These are phyloP conservation scores for Antrodiella citrinella DNA, from an alignment of 768 basidiomycete species.

Conservation along the genomic window DNA sequence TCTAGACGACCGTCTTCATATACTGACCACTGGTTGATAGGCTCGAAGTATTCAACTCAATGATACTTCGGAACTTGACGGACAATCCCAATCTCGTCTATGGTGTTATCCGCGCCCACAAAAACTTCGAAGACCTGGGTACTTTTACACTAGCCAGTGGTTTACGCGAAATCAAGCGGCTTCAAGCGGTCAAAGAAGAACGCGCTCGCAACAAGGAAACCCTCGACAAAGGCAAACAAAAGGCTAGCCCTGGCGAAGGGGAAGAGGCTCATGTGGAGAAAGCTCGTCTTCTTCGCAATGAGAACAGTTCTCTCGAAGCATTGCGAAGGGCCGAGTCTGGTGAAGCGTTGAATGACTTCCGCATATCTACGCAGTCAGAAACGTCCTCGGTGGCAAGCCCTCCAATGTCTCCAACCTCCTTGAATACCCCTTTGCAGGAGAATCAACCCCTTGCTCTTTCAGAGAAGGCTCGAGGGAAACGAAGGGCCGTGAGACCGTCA, in stretches of 20 bases:
- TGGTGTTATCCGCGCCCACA: constrained; percentile 75
- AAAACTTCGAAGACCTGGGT: constrained; percentile 81
- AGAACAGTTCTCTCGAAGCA: constrained; percentile 25
- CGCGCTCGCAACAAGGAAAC: constrained; percentile 29
- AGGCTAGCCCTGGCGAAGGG: constrained; percentile 26
- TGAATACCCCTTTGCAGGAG: constrained; percentile 9
- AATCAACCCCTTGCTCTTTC: constrained; percentile 34
- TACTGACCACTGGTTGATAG: constrained; percentile 28
- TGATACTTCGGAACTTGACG: constrained; percentile 68
- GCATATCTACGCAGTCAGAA: no score
- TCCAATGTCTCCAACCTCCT: constrained; percentile 33
- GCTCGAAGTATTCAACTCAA: constrained; percentile 86
- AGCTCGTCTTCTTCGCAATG: constrained; percentile 50
- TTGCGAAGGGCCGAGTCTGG: background rate
- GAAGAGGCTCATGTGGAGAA: constrained; percentile 54
- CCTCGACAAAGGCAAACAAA: constrained; percentile 34
- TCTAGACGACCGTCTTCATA: background rate
- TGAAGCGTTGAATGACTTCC: background rate
- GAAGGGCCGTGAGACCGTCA: constrained; percentile 64
- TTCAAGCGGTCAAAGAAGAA: constrained; percentile 67
- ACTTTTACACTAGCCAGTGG: constrained; percentile 87
- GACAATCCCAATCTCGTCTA: constrained; percentile 88
- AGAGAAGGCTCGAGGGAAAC: constrained; percentile 92
- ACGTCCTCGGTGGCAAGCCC: constrained; percentile 17
- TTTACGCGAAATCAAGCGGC: constrained; percentile 74